These are phyloP conservation scores for Podospora fimiseda DNA, from an alignment of 495 filamentous ascomycete genomes.

Conservation along the genomic window DNA sequence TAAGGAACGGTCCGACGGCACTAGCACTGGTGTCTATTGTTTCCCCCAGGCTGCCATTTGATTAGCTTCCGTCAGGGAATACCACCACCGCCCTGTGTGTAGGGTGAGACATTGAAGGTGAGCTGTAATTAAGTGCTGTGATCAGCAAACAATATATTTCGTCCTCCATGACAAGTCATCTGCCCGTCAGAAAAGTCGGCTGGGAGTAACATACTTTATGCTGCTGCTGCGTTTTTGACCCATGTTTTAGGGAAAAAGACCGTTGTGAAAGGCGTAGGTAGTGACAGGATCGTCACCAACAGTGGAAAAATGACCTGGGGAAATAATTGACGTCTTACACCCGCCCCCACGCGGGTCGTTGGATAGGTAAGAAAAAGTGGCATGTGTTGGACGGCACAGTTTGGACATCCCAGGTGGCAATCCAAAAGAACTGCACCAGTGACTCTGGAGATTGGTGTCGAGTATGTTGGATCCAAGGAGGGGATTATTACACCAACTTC, in stretches of 20 bases:
- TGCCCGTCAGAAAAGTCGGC: too few species aligned
- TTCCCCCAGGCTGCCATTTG: slow-evolving; percentile 6
- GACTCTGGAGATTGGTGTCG: not conserved
- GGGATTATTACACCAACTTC: not conserved
- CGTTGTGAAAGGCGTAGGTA: too few species aligned
- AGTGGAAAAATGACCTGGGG: too few species aligned
- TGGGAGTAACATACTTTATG: too few species aligned
- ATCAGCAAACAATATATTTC: slow-evolving; percentile 8
- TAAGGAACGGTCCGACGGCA: slow-evolving; percentile 26
- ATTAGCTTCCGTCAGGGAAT: too few species aligned
- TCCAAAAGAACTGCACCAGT: not conserved
- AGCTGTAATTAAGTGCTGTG: slow-evolving; percentile 1
- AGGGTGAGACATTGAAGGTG: not conserved
- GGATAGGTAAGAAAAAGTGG: not conserved
- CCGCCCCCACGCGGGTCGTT: not conserved
- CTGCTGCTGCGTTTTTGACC: too few species aligned
- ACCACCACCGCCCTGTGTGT: too few species aligned
- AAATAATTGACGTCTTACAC: not conserved
- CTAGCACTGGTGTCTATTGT: not conserved
- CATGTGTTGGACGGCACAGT: slow-evolving; percentile 1
- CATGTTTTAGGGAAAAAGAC: too few species aligned
- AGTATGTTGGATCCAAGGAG: not conserved
- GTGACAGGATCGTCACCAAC: too few species aligned
- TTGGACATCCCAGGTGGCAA: not conserved
- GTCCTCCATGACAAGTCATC: too few species aligned